These are phyloP conservation scores for Arabidopsis suecica DNA, from an alignment of 345 rosid species.

Conservation along the genomic window DNA sequence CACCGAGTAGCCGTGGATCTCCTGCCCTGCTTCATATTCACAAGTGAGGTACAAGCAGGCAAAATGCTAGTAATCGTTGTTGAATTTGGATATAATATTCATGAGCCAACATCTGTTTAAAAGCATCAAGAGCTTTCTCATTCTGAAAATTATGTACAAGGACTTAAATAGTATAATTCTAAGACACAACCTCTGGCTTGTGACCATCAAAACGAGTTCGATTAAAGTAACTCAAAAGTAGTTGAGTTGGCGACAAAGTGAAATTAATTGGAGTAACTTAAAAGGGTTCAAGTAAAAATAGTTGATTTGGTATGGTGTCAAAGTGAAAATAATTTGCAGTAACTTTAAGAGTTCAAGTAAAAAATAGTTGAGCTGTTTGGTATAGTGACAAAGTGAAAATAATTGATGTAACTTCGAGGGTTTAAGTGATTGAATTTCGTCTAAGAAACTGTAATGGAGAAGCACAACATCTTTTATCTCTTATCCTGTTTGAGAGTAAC, in stretches of 20 bases:
- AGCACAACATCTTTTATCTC: neutral
- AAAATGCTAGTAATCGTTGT: too few species aligned
- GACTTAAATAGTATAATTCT: slow-evolving; percentile 53
- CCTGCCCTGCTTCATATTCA: too few species aligned
- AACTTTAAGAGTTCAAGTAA: neutral
- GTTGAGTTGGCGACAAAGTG: too few species aligned
- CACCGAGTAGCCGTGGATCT: too few species aligned
- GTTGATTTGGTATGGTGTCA: neutral
- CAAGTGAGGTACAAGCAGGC: too few species aligned
- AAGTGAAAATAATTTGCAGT: neutral
- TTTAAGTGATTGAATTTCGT: neutral
- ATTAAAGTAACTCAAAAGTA: neutral
- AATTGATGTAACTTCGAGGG: neutral
- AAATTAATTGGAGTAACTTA: too few species aligned
- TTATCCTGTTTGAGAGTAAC: neutral
- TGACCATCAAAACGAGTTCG: slow-evolving; percentile 38
- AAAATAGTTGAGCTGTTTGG: neutral
- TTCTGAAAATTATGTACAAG: slow-evolving; percentile 57
- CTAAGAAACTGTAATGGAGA: slow-evolving; percentile 4
- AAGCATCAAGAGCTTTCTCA: too few species aligned
- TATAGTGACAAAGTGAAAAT: neutral
- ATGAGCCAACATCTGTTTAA: too few species aligned
- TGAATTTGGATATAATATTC: too few species aligned
- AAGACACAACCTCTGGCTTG: slow-evolving; percentile 73
- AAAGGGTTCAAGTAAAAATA: neutral